Evolutionary conservation across 140 eudicot species (phyloP), one percentile per base, ranked within the genome.

Genomic region (Oenanthe javanica): DNA sequence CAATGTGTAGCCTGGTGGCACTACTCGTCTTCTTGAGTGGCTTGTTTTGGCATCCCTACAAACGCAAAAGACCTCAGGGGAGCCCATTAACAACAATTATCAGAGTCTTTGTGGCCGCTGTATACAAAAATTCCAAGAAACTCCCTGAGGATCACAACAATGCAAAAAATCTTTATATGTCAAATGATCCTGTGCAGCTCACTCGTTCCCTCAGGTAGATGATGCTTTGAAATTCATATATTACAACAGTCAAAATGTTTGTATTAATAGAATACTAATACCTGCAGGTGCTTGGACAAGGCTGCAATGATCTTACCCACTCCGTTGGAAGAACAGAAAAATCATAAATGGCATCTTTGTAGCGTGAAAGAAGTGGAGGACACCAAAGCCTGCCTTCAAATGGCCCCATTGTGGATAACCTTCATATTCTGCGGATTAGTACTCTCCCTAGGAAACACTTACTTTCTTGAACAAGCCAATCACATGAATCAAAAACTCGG

Each of bases 101-200:
- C 15, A 77, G 86, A 72, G 87, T 86, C 27, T 75, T 76, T 40
- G 81, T 63, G 31, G 82, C 87, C 42, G 77, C 89, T 23, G n/a
- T 51, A 43, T 61, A 80, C 75, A 83, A 83, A 77, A 9, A 50
- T 54, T 48, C 75, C 9, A 27, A 70, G 4, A 27, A 59, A 78
- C 14, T 45, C 27, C 86, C 86, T 6, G 49, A 69, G 42, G 82
- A 85, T 67, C 81, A 64, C 51, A 79, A 10, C 27, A 79, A 23
- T 55, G 82, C 9, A 82, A 81, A 27, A 85, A 82, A 63, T 64
- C 31, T 16, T 31, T 16, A 0, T 27, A 38, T 43, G 12, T 42
- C 25, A 46, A 42, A 75, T 19, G 19, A 48, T 8, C 9, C 14
- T 3, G 76, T 75, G 42, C 70, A 82, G 52, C 84, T 78, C 31